Percentiles rank a stretch among this genome's conserved stretches.
Conservation (phyloP, 129 eudicot genomes). For the Saposhnikovia divaricata region DNA sequence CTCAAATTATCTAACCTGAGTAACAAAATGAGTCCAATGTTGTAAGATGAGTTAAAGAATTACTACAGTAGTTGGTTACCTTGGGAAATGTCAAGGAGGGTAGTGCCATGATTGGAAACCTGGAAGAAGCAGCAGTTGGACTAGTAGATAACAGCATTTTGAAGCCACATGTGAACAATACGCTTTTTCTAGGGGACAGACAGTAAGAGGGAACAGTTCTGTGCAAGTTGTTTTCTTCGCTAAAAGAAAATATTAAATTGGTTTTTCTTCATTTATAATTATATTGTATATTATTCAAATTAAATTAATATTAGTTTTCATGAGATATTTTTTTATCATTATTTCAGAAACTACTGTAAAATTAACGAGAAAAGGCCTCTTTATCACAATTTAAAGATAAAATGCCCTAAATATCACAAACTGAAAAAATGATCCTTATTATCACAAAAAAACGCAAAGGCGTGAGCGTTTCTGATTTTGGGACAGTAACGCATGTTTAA, state of each 20-base stretch:
- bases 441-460: too few relatives aligned
- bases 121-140: conserved; percentile 24
- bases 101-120: conserved; percentile 13
- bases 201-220: neutral
- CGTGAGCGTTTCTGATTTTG: too few relatives aligned
- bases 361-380: too few relatives aligned
- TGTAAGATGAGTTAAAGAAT: neutral
- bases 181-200: neutral
- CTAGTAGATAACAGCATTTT: conserved; percentile 58
- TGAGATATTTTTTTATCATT: neutral
- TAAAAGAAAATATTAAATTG: neutral
- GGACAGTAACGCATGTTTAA: too few relatives aligned
- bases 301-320: too few relatives aligned
- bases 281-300: too few relatives aligned
- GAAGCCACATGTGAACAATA: conserved; percentile 27
- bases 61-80: conserved; percentile 7
- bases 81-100: conserved; percentile 24
- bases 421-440: too few relatives aligned
- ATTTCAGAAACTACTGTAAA: neutral
- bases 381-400: too few relatives aligned
- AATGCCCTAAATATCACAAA: too few relatives aligned
- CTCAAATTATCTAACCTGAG: neutral
- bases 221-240: neutral
- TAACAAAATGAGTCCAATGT: neutral
- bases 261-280: neutral